Evolutionary conservation across 352 stramenopile genomes (phyloP), one percentile per base, ranked within the genome.

Genomic region (Phytopythium litorale): DNA sequence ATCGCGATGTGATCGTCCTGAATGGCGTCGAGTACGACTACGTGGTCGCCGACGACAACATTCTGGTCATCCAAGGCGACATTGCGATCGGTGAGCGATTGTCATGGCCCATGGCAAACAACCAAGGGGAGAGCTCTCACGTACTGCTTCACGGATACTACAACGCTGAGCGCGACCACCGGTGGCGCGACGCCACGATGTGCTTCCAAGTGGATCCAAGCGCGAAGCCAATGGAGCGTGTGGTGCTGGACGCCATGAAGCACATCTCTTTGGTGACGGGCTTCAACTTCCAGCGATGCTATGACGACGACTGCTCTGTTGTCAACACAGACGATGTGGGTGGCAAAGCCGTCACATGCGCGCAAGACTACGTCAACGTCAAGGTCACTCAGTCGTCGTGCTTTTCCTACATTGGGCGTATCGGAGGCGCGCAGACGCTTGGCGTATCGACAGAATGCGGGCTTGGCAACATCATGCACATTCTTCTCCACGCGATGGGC

Each of bases 1-100:
- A 62, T 21, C 56, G 35, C 42, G 19, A 79, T 60, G 55, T 66
- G 3, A 78, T 94, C 28, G 50, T 89, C 43, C 87, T 91, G 56
- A 87, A 87, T 21, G 85, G 85, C 32, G 87, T 92, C 49, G 85
- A 94, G 70, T 90, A 92, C 61, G 79, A 89, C 68, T 92, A 89
- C 55, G 84, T 92, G 32, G 69, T 92, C 32, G 73, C 79, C 0
- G 83, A 94, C 50, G 76, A 87, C 60, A 75, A 76, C 53, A 72
- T 90, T 38, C 87, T 94, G 78, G 54, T 94, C 25, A 87, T 89
- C 49, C 85, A 94, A 55, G 83, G 83, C 48, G 84, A 94, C 51
- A 68, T 92, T 25, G 83, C 85, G 16, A 90, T 92, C 56, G 83
- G 83, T 25, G 71, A 88, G 67, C 62, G 81, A 2, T 60, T 79